Evolutionary conservation across 208 protist species (phyloP).

Genomic region (Acanthamoeba healyi): DNA sequence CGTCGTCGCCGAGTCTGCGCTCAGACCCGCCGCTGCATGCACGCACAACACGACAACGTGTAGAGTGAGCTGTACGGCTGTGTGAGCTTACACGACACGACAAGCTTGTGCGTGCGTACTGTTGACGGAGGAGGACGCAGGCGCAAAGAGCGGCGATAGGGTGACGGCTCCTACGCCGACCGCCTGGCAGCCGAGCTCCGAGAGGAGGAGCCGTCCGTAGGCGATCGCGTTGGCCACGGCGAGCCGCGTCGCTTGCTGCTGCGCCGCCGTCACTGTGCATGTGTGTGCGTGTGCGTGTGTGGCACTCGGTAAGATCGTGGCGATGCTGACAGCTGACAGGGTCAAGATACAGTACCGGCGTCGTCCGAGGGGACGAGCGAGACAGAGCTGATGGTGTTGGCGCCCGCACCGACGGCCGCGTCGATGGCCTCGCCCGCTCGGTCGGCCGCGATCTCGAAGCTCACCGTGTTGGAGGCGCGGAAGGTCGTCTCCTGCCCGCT

Average conservation of each 20-base stretch:
- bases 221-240: slow-evolving; percentile 36
- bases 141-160: background rate
- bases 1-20: background rate
- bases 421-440: slow-evolving; percentile 54
- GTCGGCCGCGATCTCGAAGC: slow-evolving; percentile 15
- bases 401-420: slow-evolving; percentile 19
- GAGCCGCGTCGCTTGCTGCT: background rate
- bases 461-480: slow-evolving; percentile 18
- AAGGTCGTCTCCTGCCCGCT: background rate
- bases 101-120: background rate
- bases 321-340: no score
- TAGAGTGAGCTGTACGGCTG: no score
- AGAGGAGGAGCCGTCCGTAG: background rate
- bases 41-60: background rate
- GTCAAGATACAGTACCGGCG: background rate
- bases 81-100: no score
- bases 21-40: background rate
- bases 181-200: slow-evolving; percentile 15
- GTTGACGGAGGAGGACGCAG: background rate
- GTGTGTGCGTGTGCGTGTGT: no score
- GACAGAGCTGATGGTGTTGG: slow-evolving; percentile 48
- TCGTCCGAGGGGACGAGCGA: background rate
- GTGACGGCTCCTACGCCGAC: slow-evolving; percentile 20
- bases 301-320: no score
- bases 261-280: background rate